phyloP scores from a whole-genome alignment of 2,329 filamentous ascomycete species.

The Aspergillus sergii region DNA sequence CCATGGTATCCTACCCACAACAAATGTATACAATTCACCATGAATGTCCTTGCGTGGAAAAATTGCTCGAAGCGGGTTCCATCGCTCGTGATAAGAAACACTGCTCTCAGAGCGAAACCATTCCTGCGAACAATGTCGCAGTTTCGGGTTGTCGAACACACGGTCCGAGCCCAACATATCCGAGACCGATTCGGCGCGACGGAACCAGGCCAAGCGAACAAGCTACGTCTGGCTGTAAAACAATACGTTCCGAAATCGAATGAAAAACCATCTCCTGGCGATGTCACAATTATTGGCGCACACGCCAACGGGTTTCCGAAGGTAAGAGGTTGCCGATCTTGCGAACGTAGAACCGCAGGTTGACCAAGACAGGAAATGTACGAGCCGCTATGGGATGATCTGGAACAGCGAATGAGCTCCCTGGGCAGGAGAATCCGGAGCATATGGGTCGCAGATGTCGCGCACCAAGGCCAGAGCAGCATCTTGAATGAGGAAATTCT shows the following conservation, averaged over 20 bases:
- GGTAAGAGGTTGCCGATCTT: constrained; percentile 43
- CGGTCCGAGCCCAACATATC: constrained; percentile 52
- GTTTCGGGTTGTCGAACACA: constrained; percentile 11
- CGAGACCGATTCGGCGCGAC: constrained; percentile 55
- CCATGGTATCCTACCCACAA: not conserved
- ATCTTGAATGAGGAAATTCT: constrained; percentile 71
- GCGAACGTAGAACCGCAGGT: constrained; percentile 3
- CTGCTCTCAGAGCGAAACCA: not conserved
- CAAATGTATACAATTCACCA: not conserved
- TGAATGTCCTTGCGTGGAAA: not conserved
- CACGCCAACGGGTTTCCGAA: constrained; percentile 89
- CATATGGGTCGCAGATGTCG: constrained; percentile 81
- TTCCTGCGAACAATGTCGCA: not conserved
- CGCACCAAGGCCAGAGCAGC: constrained; percentile 74
- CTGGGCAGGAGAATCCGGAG: constrained; percentile 66
- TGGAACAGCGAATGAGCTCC: constrained; percentile 57
- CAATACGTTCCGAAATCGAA: constrained; percentile 76
- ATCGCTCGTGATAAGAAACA: not conserved
- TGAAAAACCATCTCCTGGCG: constrained; percentile 62
- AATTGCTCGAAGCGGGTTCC: not conserved
- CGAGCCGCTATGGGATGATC: constrained; percentile 80
- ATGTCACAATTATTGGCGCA: constrained; percentile 76
- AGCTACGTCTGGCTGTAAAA: constrained; percentile 70
- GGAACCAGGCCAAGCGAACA: constrained; percentile 61
- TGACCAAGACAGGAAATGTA: constrained; percentile 69